These are phyloP conservation scores for Starmerella powellii DNA, from an alignment of 805 yeast genomes.

Conservation along the genomic window DNA sequence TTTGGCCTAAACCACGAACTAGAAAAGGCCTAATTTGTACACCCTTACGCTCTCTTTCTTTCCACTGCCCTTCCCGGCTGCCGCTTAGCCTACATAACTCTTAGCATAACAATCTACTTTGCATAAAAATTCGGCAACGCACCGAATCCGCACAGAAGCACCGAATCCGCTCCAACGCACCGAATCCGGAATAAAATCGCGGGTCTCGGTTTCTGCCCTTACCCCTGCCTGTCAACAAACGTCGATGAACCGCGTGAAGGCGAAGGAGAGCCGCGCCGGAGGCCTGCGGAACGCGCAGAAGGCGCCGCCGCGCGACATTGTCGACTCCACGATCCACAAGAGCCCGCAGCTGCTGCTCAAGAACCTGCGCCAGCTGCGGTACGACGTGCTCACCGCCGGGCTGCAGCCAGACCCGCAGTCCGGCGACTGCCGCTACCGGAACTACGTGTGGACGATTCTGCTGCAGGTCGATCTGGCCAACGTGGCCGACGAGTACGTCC, in stretches of 20 bases:
- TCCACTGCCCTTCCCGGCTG: no score
- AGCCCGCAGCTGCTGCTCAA: conserved; percentile 36
- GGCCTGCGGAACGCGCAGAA: neutral
- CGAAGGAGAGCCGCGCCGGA: conserved; percentile 9
- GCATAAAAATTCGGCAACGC: no score
- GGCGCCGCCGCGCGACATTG: conserved; percentile 31
- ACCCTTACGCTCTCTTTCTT: no score
- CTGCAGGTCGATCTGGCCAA: conserved; percentile 42
- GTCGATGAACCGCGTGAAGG: conserved; percentile 4
- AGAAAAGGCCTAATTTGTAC: no score
- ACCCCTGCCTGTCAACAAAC: no score
- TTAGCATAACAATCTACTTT: no score
- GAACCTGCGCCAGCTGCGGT: conserved; percentile 43
- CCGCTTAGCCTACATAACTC: no score
- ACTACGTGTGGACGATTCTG: conserved; percentile 71
- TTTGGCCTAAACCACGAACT: no score
- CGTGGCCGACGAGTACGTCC: conserved; percentile 42
- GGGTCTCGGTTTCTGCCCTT: no score
- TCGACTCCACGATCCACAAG: conserved; percentile 36
- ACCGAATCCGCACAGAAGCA: no score
- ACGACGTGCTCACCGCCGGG: conserved; percentile 41
- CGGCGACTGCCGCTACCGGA: conserved; percentile 50
- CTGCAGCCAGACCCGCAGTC: conserved; percentile 16
- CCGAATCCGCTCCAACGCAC: no score
- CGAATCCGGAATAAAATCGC: no score